Evolutionary conservation across 2,329 filamentous ascomycete genomes (phyloP), one percentile per base, ranked within the genome.

Genomic region (Coccinonectria pachysandricola): DNA sequence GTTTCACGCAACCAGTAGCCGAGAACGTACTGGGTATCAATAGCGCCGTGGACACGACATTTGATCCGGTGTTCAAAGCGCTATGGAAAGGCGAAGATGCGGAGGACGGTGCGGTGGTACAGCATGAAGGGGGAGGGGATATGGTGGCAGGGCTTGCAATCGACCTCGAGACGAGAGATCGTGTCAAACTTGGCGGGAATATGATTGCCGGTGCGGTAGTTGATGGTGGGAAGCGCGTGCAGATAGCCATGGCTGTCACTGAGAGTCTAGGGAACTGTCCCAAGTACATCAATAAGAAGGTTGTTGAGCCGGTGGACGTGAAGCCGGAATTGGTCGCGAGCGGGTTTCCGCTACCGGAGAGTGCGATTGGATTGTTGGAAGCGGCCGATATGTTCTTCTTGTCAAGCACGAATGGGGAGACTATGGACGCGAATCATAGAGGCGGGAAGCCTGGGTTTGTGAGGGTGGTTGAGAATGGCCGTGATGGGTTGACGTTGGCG

Each of bases 381-480:
- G 65, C 66, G 35, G 69, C 79, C 3, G 85, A 92, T 48, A 62
- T 86, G 40, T 75, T 93, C 51, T 92, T 93, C 54, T 57, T 93
- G 19, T 77, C 81, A 11, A 81, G 73, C 12, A 69, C 68, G 1
- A 65, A 79, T 42, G 65, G 70, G 9, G 51, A 59, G 9, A 73
- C 74, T 28, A 92, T 92, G 84, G 84, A 92, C 50, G 82, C 78
- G 6, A 93, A 92, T 46, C 73, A 84, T 43, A 72, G 85, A 5
- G 85, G 85, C 19, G 85, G 85, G 0, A 65, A 75, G 2, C 62
- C 65, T 1, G 85, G 84, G 0, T 88, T 93, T 45, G 59, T 88
- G 12, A 68, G 84, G 13, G 61, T 88, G 7, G 49, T 76, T 2
- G 68, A 65, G 12, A 76, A 80, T 30, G 53, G 61, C 13, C 58